These are phyloP conservation scores for Brassica cretica DNA, from an alignment of 345 rosid species.

Conservation along the genomic window DNA sequence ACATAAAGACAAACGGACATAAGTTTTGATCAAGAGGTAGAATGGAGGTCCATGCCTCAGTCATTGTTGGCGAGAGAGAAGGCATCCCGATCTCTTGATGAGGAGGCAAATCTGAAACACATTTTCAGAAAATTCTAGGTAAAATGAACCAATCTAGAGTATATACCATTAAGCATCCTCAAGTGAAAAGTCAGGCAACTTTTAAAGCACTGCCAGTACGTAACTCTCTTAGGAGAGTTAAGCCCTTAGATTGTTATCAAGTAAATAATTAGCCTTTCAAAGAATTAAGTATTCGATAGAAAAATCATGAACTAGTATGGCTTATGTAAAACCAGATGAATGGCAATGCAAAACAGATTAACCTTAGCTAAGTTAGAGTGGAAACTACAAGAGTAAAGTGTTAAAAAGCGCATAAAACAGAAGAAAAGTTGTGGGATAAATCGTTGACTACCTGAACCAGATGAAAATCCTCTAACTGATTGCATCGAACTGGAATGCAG, in stretches of 20 bases:
- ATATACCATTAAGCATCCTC: background rate
- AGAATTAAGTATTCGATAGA: background rate
- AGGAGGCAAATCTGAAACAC: conserved; percentile 80
- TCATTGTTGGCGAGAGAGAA: conserved; percentile 99
- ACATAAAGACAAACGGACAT: background rate
- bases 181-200: background rate
- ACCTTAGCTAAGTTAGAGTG: background rate
- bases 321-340: background rate
- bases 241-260: background rate
- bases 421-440: background rate
- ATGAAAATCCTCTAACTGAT: conserved; percentile 69
- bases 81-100: conserved; percentile 99
- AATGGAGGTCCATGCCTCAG: conserved; percentile 61
- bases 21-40: conserved; percentile 12
- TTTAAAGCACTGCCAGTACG: background rate
- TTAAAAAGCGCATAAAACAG: conserved; percentile 2
- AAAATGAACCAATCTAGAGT: background rate
- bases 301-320: background rate
- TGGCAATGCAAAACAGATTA: background rate
- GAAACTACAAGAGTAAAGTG: conserved; percentile 11
- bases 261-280: background rate
- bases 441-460: conserved; percentile 62
- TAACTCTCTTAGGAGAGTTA: background rate
- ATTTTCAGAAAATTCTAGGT: conserved; percentile 24
- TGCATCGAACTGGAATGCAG: conserved; percentile 47